Conservation (phyloP, 805 yeast species). For the Candida namnaoensis region DNA sequence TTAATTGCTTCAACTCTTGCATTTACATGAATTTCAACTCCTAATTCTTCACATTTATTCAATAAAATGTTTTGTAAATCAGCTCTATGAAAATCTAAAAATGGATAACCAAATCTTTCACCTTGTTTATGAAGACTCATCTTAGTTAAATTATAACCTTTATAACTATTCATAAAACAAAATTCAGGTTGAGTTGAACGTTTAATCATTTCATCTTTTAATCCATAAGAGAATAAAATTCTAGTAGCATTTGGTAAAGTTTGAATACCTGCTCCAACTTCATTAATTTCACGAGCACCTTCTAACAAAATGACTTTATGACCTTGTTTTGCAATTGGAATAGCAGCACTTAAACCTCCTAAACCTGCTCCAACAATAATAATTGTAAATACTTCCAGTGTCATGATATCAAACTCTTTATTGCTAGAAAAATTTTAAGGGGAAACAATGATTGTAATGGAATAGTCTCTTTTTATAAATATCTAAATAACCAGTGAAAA, state of each 20-base stretch:
- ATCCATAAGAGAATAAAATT: slow-evolving; percentile 14
- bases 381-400: too few species aligned
- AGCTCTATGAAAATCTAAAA: slow-evolving; percentile 20
- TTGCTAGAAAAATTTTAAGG: too few species aligned
- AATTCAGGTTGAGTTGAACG: slow-evolving; percentile 11
- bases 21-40: slow-evolving; percentile 11
- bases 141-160: slow-evolving; percentile 9
- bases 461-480: too few species aligned
- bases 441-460: too few species aligned
- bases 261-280: slow-evolving; percentile 22
- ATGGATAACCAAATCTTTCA: slow-evolving; percentile 12
- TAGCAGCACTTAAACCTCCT: slow-evolving; percentile 21
- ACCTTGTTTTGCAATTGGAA: slow-evolving; percentile 14
- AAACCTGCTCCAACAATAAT: slow-evolving; percentile 15
- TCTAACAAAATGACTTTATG: slow-evolving; percentile 19
- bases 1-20: slow-evolving; percentile 10
- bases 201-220: slow-evolving; percentile 3
- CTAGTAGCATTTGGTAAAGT: slow-evolving; percentile 19
- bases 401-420: too few species aligned
- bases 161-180: slow-evolving; percentile 14
- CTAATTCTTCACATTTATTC: slow-evolving; percentile 12
- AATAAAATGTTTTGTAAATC: slow-evolving; percentile 20
- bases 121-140: slow-evolving; percentile 14
- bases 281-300: slow-evolving; percentile 16
- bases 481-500: too few species aligned